A percentile compares a stretch with the other conserved stretches of the same genome.
Evolutionary conservation across 23 red algal genomes (phyloP).

Genomic region (Chondrus crispus): DNA sequence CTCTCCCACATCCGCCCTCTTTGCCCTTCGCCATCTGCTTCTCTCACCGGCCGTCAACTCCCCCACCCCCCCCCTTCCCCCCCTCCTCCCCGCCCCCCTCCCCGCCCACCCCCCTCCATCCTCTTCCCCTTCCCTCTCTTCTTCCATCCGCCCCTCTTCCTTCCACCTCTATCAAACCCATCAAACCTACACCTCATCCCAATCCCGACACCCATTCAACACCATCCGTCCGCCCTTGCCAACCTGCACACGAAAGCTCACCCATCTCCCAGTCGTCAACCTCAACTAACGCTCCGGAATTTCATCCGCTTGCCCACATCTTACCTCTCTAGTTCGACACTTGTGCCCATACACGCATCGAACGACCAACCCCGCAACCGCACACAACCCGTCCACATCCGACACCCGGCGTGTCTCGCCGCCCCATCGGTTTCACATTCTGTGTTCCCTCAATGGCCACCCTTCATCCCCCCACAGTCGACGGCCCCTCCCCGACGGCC

Average conservation of each 20-base stretch:
- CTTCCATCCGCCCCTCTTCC: not conserved
- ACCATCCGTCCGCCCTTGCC: too few relatives aligned
- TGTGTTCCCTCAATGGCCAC: not conserved
- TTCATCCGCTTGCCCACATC: not conserved
- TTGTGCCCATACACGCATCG: not conserved
- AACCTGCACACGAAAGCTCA: too few relatives aligned
- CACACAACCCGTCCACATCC: too few relatives aligned
- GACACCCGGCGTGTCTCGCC: not conserved
- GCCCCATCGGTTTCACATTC: not conserved
- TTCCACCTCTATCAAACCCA: not conserved
- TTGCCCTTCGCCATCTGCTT: not conserved
- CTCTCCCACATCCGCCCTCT: not conserved
- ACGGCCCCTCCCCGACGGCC: conserved; percentile 6
- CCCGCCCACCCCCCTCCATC: not conserved
- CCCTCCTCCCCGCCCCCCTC: not conserved
- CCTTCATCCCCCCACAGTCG: conserved; percentile 15
- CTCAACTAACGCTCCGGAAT: too few relatives aligned
- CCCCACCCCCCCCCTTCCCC: not conserved
- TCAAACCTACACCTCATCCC: not conserved
- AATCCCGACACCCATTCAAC: too few relatives aligned
- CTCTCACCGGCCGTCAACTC: not conserved
- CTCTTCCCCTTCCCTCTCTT: not conserved
- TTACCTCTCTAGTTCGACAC: not conserved
- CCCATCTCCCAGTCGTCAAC: too few relatives aligned
- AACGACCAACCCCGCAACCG: too few relatives aligned